Conservation (phyloP, 108 stramenopile genomes). For the Fistulifera pelliculosa region DNA sequence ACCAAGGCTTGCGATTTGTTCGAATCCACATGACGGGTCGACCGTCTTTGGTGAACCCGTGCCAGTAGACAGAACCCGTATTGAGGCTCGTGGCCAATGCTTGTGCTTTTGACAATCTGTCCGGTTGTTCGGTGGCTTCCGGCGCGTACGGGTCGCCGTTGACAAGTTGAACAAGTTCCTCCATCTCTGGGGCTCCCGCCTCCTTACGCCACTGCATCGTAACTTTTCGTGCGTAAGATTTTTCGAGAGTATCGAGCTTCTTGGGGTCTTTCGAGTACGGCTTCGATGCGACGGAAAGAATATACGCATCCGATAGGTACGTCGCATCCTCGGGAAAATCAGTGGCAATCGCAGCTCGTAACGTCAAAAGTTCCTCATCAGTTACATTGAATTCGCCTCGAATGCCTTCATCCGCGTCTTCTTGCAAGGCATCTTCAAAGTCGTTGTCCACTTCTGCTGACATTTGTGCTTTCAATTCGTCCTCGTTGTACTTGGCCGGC, state of each 20-base stretch:
- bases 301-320: constrained; percentile 74
- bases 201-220: constrained; percentile 81
- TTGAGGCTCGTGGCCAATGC: constrained; percentile 62
- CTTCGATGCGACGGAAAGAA: constrained; percentile 77
- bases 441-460: constrained; percentile 43
- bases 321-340: constrained; percentile 77
- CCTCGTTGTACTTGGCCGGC: constrained; percentile 5
- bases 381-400: constrained; percentile 55
- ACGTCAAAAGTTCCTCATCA: constrained; percentile 63
- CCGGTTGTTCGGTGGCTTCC: constrained; percentile 62
- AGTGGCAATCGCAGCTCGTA: constrained; percentile 70
- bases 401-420: constrained; percentile 39
- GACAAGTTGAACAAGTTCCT: constrained; percentile 54
- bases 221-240: constrained; percentile 77
- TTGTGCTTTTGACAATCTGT: constrained; percentile 63
- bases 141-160: constrained; percentile 59
- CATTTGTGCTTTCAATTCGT: constrained; percentile 27
- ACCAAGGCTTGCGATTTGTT: constrained; percentile 83
- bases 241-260: constrained; percentile 76
- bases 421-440: constrained; percentile 45
- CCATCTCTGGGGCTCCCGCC: constrained; percentile 66
- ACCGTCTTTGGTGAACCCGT: constrained; percentile 80
- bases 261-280: constrained; percentile 86
- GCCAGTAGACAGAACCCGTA: constrained; percentile 67
- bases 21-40: constrained; percentile 80